Evolutionary conservation across 2,329 filamentous ascomycete species (phyloP).

Genomic region (Dactylellina cionopaga): DNA sequence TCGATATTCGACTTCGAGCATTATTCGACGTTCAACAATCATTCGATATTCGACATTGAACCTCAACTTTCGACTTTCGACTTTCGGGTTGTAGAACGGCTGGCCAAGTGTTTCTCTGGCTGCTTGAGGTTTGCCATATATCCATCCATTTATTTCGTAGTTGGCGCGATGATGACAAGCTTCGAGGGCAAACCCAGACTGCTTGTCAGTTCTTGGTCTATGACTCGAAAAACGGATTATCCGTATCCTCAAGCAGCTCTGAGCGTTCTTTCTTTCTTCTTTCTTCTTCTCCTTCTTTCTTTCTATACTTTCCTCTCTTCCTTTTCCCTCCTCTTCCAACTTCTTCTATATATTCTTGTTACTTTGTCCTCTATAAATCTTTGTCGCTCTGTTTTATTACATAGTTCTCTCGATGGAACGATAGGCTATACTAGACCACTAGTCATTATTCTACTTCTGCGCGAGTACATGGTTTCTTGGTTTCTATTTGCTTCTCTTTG

Average conservation of each 20-base stretch:
- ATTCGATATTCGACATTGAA: not conserved
- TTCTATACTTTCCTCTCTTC: not conserved
- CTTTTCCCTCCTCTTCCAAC: not conserved
- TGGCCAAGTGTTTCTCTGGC: constrained; percentile 7
- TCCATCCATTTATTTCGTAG: not conserved
- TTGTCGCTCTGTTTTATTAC: not conserved
- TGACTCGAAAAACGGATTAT: constrained; percentile 24
- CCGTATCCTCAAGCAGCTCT: constrained; percentile 43
- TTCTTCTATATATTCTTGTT: not conserved
- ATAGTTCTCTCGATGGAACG: too few relatives aligned
- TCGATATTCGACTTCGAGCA: too few relatives aligned
- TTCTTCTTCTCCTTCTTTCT: not conserved
- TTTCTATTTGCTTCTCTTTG: not conserved
- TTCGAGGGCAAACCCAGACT: constrained; percentile 5
- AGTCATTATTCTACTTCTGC: too few relatives aligned
- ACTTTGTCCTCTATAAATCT: not conserved
- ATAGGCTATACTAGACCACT: too few relatives aligned
- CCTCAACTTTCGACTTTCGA: too few relatives aligned
- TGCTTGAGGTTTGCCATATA: constrained; percentile 39
- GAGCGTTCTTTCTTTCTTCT: constrained; percentile 6
- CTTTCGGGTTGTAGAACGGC: not conserved
- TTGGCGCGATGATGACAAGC: constrained; percentile 29
- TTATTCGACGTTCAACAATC: too few relatives aligned
- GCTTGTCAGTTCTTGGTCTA: not conserved
- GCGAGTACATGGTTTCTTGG: too few relatives aligned